These are phyloP conservation scores for Tuber calosporum DNA, from an alignment of 495 filamentous ascomycete genomes.

Conservation along the genomic window DNA sequence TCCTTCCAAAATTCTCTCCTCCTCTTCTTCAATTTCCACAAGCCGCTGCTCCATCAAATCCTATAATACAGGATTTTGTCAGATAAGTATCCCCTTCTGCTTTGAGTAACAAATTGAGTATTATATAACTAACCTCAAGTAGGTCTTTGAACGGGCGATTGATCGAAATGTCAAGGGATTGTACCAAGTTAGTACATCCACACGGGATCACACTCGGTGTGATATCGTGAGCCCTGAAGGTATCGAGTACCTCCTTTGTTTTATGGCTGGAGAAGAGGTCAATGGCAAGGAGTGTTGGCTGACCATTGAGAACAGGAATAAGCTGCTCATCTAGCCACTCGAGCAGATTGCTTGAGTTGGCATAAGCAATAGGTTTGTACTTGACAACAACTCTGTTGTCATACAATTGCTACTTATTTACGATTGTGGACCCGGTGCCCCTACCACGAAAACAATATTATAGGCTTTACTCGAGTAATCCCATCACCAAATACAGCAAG, in stretches of 20 bases:
- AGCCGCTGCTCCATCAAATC: too few relatives aligned
- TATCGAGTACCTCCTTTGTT: too few relatives aligned
- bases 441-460: neutral
- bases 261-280: too few relatives aligned
- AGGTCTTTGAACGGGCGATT: slow-evolving; percentile 10
- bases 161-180: neutral
- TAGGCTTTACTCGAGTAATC: neutral
- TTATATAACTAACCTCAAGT: neutral
- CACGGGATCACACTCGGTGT: neutral
- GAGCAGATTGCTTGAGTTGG: neutral
- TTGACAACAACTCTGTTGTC: slow-evolving; percentile 7
- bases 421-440: too few relatives aligned
- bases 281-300: too few relatives aligned
- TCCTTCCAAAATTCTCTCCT: too few relatives aligned
- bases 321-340: too few relatives aligned
- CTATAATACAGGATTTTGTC: neutral
- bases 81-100: slow-evolving; percentile 3
- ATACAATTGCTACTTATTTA: neutral
- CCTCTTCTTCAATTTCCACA: too few relatives aligned
- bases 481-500: slow-evolving; percentile 10
- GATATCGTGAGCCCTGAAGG: neutral
- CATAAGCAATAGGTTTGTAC: slow-evolving; percentile 11
- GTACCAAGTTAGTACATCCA: neutral
- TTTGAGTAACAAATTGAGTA: slow-evolving; percentile 16
- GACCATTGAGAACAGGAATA: too few relatives aligned